phyloP scores from a whole-genome alignment of 768 basidiomycete genomes.

The Infundibulicybe gibba region DNA sequence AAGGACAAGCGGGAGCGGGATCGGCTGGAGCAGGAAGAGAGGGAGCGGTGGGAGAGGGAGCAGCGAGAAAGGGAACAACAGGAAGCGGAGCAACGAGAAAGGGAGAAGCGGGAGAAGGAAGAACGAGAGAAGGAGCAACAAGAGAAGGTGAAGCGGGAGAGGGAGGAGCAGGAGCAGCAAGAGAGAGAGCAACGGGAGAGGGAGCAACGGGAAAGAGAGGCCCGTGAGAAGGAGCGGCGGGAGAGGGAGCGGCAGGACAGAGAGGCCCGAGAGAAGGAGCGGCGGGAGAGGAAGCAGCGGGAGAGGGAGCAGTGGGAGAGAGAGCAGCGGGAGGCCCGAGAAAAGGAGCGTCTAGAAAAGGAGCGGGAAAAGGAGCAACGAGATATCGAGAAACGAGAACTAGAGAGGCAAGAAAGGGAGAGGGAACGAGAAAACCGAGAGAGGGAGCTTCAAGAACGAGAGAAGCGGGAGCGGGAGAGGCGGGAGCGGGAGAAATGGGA shows the following conservation, averaged over 20 bases:
- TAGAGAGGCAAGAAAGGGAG: not conserved
- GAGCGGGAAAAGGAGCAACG: too few relatives aligned
- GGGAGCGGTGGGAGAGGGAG: conserved; percentile 18
- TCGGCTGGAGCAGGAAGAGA: conserved; percentile 21
- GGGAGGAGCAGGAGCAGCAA: conserved; percentile 14
- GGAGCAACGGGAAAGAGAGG: conserved; percentile 8
- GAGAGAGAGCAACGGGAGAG: conserved; percentile 9
- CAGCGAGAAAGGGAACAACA: conserved; percentile 17
- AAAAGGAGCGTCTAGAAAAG: conserved; percentile 6
- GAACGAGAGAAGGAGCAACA: conserved; percentile 9
- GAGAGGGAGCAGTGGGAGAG: conserved; percentile 8
- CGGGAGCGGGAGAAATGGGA: conserved; percentile 6
- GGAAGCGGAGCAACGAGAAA: conserved; percentile 5
- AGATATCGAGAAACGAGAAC: too few relatives aligned
- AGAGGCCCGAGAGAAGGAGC: conserved; percentile 9
- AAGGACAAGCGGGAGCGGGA: conserved; percentile 6
- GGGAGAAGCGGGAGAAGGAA: conserved; percentile 9
- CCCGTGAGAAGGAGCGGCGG: conserved; percentile 6
- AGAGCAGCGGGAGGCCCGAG: conserved; percentile 8
- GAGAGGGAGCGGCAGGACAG: conserved; percentile 12
- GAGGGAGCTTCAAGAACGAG: not conserved
- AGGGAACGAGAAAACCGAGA: not conserved
- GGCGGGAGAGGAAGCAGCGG: conserved; percentile 12
- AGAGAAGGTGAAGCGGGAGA: conserved; percentile 5
- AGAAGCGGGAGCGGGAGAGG: conserved; percentile 5